phyloP scores from a whole-genome alignment of 1,139 yeast genomes.

The Pichia norvegensis region DNA sequence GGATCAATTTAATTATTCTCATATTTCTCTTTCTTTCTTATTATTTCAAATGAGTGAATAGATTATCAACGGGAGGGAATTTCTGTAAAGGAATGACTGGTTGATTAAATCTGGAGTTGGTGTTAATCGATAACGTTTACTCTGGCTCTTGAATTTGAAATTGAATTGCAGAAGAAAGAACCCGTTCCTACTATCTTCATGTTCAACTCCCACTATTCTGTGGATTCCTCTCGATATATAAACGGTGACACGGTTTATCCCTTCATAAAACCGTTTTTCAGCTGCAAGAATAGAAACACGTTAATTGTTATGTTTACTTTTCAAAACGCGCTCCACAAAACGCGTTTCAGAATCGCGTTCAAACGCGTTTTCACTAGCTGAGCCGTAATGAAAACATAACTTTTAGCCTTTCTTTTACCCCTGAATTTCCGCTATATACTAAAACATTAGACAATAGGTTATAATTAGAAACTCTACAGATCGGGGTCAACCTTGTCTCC shows the following conservation, averaged over 20 bases:
- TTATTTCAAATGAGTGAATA: constrained; percentile 1
- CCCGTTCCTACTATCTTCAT: neutral
- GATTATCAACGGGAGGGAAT: constrained; percentile 16
- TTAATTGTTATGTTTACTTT: neutral
- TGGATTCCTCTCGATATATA: neutral
- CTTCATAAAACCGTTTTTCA: neutral
- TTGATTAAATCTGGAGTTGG: constrained; percentile 9
- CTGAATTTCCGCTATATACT: no score
- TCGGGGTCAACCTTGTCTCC: constrained; percentile 33
- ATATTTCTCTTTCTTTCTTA: constrained; percentile 8
- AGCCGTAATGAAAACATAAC: neutral
- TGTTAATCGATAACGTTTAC: no score
- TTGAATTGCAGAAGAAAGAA: neutral
- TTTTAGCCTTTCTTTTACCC: neutral
- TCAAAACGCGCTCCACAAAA: neutral
- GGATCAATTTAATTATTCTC: constrained; percentile 7
- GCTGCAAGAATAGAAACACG: neutral
- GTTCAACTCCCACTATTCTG: neutral
- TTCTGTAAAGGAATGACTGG: constrained; percentile 24
- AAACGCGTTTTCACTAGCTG: neutral
- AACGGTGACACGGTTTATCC: neutral
- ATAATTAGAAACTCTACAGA: constrained; percentile 15
- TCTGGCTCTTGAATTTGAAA: neutral
- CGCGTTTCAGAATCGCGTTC: neutral
- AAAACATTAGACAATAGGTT: neutral